A percentile compares a stretch with the other conserved stretches of the same genome.
Evolutionary conservation across 352 stramenopile species (phyloP).

Genomic region (Phytophthora ramorum): DNA sequence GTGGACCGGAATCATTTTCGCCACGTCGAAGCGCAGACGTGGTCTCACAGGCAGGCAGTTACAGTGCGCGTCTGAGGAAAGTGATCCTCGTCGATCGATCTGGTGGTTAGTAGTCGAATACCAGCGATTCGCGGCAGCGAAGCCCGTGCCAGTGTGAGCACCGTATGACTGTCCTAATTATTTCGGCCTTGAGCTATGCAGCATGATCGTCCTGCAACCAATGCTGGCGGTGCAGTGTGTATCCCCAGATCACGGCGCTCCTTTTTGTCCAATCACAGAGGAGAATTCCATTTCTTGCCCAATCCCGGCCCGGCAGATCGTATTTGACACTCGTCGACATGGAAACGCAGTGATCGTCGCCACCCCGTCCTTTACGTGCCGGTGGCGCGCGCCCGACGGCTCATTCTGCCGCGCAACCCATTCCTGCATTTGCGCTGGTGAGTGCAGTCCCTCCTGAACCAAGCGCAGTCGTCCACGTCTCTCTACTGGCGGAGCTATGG

Average conservation of each 20-base stretch:
- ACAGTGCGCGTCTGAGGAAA: too few species aligned
- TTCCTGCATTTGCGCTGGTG: conserved; percentile 26
- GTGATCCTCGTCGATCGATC: too few species aligned
- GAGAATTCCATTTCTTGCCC: conserved; percentile 3
- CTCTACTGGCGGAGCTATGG: conserved; percentile 25
- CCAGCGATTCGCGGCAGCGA: too few species aligned
- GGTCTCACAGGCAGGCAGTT: too few species aligned
- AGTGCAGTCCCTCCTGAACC: conserved; percentile 10
- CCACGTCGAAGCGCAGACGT: neutral
- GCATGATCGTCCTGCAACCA: conserved; percentile 7
- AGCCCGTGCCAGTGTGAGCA: too few species aligned
- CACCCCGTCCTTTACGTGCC: conserved; percentile 27
- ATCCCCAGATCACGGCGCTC: conserved; percentile 1
- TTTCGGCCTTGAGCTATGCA: neutral
- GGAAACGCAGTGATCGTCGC: conserved; percentile 32
- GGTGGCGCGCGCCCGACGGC: neutral
- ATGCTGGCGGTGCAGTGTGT: conserved; percentile 10
- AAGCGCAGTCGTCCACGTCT: conserved; percentile 11
- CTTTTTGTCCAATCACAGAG: conserved; percentile 19
- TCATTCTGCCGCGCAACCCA: conserved; percentile 6
- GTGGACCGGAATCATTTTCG: neutral
- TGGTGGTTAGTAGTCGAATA: too few species aligned
- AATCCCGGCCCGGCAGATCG: conserved; percentile 22
- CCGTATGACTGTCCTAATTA: too few species aligned
- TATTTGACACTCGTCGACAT: conserved; percentile 34